phyloP scores from a whole-genome alignment of 345 rosid genomes.

The Bruguiera parviflora region DNA sequence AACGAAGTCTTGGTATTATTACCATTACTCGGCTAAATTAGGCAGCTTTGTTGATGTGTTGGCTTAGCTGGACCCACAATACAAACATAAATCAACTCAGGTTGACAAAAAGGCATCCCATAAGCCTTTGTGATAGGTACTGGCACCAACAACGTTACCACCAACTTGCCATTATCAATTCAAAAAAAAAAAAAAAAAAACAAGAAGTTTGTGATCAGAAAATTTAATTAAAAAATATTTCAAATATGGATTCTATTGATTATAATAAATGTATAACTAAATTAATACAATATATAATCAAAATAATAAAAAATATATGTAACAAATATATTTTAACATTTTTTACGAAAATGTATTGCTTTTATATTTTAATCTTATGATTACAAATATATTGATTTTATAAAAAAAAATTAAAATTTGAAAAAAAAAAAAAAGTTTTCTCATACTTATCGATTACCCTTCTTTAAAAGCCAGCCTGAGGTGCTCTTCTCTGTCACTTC shows the following conservation, averaged over 20 bases:
- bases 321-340: too few species aligned
- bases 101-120: conserved; percentile 29
- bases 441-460: background rate
- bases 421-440: too few species aligned
- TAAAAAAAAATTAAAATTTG: too few species aligned
- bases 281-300: too few species aligned
- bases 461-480: background rate
- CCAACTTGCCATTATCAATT: conserved; percentile 32
- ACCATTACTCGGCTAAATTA: background rate
- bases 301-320: too few species aligned
- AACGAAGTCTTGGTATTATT: background rate
- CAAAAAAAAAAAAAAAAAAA: background rate
- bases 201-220: too few species aligned
- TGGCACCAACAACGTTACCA: conserved; percentile 41
- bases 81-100: conserved; percentile 6
- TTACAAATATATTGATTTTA: too few species aligned
- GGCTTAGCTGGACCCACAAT: conserved; percentile 35
- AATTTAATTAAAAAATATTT: too few species aligned
- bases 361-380: too few species aligned
- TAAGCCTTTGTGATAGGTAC: conserved; percentile 29
- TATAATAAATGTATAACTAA: too few species aligned
- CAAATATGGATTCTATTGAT: too few species aligned
- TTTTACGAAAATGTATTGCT: too few species aligned
- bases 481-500: background rate
- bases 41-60: conserved; percentile 43